Conservation (phyloP, 192 early-diverging fungal genomes). For the Chytriomyces hyalinus region DNA sequence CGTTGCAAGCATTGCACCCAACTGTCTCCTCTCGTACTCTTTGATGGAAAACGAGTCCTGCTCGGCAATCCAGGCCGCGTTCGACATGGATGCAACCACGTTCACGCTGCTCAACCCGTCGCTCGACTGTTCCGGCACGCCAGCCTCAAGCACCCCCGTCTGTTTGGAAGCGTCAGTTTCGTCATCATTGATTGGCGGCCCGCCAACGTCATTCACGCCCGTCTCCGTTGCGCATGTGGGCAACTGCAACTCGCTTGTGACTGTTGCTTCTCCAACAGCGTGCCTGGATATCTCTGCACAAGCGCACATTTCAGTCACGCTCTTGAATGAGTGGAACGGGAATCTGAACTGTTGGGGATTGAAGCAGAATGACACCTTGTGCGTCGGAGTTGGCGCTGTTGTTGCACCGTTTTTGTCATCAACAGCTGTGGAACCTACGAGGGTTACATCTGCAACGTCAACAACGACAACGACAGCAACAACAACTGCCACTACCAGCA, state of each 20-base stretch:
- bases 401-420: neutral
- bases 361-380: slow-evolving; percentile 28
- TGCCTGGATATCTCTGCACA: slow-evolving; percentile 7
- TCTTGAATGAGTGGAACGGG: slow-evolving; percentile 9
- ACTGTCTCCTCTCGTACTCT: neutral
- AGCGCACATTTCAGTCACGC: slow-evolving; percentile 7
- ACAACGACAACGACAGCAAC: neutral
- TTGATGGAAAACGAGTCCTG: slow-evolving; percentile 13
- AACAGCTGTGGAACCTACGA: neutral
- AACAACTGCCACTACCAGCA: neutral
- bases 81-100: neutral
- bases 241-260: neutral
- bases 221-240: neutral
- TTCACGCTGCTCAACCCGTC: slow-evolving; percentile 8
- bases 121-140: neutral
- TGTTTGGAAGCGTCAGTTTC: slow-evolving; percentile 14
- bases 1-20: neutral
- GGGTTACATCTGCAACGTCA: neutral
- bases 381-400: slow-evolving; percentile 12
- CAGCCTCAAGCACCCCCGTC: neutral
- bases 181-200: neutral
- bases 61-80: slow-evolving; percentile 13
- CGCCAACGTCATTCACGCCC: neutral
- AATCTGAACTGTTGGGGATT: slow-evolving; percentile 28
- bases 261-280: slow-evolving; percentile 12